Evolutionary conservation across 257 asterid species (phyloP), one percentile per base, ranked within the genome.

Genomic region (Euphrasia confusa): DNA sequence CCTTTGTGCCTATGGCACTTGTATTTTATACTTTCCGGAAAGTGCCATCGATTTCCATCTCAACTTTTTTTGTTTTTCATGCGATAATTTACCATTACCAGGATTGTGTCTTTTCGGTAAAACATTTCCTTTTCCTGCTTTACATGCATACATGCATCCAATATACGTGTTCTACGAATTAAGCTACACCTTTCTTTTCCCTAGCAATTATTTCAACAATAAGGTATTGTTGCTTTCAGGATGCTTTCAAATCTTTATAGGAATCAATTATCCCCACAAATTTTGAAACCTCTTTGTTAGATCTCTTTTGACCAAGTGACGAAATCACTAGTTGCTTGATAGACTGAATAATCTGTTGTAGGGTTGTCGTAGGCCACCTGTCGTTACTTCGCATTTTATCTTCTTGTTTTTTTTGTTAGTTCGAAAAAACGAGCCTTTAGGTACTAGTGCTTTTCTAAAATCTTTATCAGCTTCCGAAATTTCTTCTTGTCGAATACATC

Each of bases 1-100:
- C 18, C 64, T 66, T 64, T 71, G 65, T 60, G 69, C 60, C 69
- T 66, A 74, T 74, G 68, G 73, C 78, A 75, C 78, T 74, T 74
- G 72, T 49, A 15, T 60, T 63, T 69, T 58, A 37, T 24, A 32
- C 55, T 68, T 61, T 75, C 70, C n/a, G 24, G 11, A 10, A 68
- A 58, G 65, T 69, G 28, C 74, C 67, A 72, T 54, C 44, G 32
- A 14, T 58, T 57, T 61, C 68, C 57, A 63, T 57, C 65, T 26
- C 39, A 26, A 32, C 65, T 45, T 27, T 58, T 48, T 27, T 66
- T 71, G 4, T 49, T 61, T 27, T 45, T 54, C 58, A 15, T 65
- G 57, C 61, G 61, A 54, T 66, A 47, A 49, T 61, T 21, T 54
- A 21, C 56, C 18, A 13, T 14, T 7, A 47, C 53, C 53, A 47